These are phyloP conservation scores for Colletotrichum sansevieriae DNA, from an alignment of 2,329 filamentous ascomycete species.

Conservation along the genomic window DNA sequence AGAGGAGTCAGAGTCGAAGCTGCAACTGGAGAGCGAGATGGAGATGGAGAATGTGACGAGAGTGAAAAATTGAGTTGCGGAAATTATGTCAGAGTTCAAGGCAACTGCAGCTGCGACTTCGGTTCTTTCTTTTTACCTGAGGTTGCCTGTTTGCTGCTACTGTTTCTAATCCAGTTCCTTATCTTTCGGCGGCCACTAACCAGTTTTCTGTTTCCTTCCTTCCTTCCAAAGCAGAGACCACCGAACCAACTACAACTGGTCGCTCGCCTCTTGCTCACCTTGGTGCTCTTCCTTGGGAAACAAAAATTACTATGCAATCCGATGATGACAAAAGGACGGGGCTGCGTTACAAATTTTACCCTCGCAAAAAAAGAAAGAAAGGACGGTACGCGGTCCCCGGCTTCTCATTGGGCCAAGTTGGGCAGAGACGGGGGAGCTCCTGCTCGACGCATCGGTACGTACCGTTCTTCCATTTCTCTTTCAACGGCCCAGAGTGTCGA, in stretches of 20 bases:
- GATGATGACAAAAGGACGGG: conserved; percentile 41
- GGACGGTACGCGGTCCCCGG: conserved; percentile 10
- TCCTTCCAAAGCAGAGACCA: not conserved
- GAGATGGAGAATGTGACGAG: conserved; percentile 4
- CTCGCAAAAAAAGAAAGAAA: conserved; percentile 37
- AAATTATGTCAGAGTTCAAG: not conserved
- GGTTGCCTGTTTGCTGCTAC: not conserved
- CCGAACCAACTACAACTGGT: not conserved
- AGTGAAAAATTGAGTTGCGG: conserved; percentile 5
- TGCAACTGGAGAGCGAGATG: not conserved
- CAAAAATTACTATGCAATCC: conserved; percentile 11
- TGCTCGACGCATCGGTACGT: conserved; percentile 8
- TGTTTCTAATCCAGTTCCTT: not conserved
- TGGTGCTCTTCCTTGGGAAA: not conserved
- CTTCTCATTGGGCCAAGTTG: conserved; percentile 15
- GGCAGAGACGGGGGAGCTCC: not conserved
- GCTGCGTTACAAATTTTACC: conserved; percentile 44
- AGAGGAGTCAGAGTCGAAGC: not conserved
- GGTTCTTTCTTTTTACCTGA: not conserved
- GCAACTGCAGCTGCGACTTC: not conserved
- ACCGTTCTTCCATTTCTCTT: conserved; percentile 3
- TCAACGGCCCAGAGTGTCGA: not conserved
- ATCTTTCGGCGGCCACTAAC: not conserved
- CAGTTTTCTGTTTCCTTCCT: not conserved
- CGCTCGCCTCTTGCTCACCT: not conserved